Evolutionary conservation across 2,329 filamentous ascomycete genomes (phyloP).

Genomic region (Monilinia polystroma): DNA sequence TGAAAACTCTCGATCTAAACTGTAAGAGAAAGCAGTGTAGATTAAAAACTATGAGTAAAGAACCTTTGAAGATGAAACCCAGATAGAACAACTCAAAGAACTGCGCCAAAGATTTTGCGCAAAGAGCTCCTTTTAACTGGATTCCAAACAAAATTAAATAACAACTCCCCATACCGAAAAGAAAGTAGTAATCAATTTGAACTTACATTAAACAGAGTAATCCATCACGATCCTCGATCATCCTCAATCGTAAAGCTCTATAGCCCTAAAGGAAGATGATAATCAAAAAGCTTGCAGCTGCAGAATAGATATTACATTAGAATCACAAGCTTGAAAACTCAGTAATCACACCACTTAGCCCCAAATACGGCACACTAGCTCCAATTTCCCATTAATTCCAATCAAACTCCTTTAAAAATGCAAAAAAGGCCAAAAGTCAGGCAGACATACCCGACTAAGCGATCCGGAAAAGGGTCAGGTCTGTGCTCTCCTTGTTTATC

Average conservation of each 20-base stretch:
- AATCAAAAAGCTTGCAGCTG: not conserved
- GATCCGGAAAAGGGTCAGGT: slow-evolving; percentile 10
- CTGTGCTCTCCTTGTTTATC: not conserved
- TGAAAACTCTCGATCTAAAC: not conserved
- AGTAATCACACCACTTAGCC: not conserved
- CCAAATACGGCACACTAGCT: not conserved
- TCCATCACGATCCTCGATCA: not conserved
- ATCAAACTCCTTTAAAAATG: not conserved
- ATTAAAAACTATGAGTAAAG: not conserved
- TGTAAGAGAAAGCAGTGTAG: not conserved
- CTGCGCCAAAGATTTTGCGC: not conserved
- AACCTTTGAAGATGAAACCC: not conserved
- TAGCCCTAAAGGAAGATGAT: not conserved
- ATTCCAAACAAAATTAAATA: not conserved
- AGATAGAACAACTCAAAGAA: not conserved
- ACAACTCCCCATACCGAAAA: not conserved
- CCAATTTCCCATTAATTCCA: not conserved
- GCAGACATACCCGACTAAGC: slow-evolving; percentile 7
- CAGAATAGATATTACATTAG: not conserved
- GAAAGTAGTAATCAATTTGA: not conserved
- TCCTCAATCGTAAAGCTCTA: not conserved
- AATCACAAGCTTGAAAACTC: not conserved
- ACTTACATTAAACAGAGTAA: not conserved
- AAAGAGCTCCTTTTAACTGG: not conserved
- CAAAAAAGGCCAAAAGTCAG: not conserved